A percentile compares a stretch with the other conserved stretches of the same genome.
These are phyloP conservation scores for Mycosphaerella sp. DNA, from an alignment of 2,329 filamentous ascomycete species.

Conservation along the genomic window DNA sequence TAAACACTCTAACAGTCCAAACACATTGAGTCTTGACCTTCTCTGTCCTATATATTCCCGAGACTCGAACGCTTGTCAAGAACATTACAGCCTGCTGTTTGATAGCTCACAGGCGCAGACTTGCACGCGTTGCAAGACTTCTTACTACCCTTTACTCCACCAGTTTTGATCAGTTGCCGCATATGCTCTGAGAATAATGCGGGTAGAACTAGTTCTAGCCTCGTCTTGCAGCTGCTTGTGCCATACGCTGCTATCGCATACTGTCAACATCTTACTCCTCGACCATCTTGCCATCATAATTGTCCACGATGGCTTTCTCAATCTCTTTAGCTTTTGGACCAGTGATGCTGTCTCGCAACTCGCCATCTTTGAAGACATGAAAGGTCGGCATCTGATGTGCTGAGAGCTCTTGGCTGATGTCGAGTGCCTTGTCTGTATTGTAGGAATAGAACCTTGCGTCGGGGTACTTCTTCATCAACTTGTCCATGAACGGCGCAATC, in stretches of 20 bases:
- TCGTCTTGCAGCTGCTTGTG: not conserved
- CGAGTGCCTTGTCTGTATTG: constrained; percentile 29
- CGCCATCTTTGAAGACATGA: constrained; percentile 33
- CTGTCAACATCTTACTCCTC: constrained; percentile 7
- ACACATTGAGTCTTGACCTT: not conserved
- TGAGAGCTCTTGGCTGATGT: constrained; percentile 32
- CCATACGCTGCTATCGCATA: not conserved
- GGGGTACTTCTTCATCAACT: constrained; percentile 30
- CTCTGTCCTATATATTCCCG: not conserved
- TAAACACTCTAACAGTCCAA: not conserved
- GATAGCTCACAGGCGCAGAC: too few species aligned
- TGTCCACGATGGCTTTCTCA: constrained; percentile 26
- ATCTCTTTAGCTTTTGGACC: constrained; percentile 29
- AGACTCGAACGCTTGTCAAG: too few species aligned
- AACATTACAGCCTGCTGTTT: too few species aligned
- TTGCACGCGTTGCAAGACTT: too few species aligned
- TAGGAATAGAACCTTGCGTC: constrained; percentile 31
- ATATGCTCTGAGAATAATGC: too few species aligned
- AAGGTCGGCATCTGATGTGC: constrained; percentile 32
- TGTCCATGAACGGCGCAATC: constrained; percentile 31
- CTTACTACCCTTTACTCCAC: too few species aligned
- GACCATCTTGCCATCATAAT: constrained; percentile 29
- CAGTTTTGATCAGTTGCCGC: too few species aligned
- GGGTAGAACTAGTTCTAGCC: too few species aligned
- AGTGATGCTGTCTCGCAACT: constrained; percentile 28